Evolutionary conservation across 768 basidiomycete species (phyloP), one percentile per base, ranked within the genome.

Genomic region (Leccinum longicurvipes): DNA sequence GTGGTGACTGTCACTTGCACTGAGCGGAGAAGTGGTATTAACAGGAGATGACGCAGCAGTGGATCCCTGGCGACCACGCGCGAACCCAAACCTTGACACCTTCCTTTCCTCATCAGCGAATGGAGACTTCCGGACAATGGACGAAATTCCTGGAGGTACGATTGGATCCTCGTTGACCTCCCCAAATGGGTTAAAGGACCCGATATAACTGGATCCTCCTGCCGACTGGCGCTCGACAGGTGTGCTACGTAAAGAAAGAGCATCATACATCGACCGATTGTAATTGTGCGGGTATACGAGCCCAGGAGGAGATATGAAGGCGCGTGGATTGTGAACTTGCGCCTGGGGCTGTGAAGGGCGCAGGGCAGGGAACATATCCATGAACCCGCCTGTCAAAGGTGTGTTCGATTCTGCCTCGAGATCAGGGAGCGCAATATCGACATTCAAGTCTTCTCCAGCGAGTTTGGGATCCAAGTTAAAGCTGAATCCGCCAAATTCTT

Each of bases 381-480:
- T 73, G 63, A 84, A 91, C 15, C 79, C 77, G 21, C 87, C 85
- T 46, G 73, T 69, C 72, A 89, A 83, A 28, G 89, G 85, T n/a
- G 73, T 74, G 53, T 67, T 77, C 3, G 82, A 73, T 51, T 73
- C 73, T 6, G 70, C 62, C 25, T 74, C 73, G 47, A 85, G 79
- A 45, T 86, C 81, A 4, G 78, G 73, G 28, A 84, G 68, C 6
- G 73, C 63, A 12, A 79, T 71, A 15, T 74, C 68, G 2, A 67
- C 66, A 49, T 80, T 78, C 28, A 77, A 63, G 24, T 63, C 62
- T 24, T 75, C 73, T 25, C 72, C 79, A 6, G 84, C 87, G 25
- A 92, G 75, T 61, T 85, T 89, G 25, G 88, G 87, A 69, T 92
- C 91, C 44, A 93, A 74, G 70, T 86, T 93, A 74, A 95, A 94